Evolutionary conservation across 2,329 filamentous ascomycete genomes (phyloP).

Genomic region (Colletotrichum orbiculare): DNA sequence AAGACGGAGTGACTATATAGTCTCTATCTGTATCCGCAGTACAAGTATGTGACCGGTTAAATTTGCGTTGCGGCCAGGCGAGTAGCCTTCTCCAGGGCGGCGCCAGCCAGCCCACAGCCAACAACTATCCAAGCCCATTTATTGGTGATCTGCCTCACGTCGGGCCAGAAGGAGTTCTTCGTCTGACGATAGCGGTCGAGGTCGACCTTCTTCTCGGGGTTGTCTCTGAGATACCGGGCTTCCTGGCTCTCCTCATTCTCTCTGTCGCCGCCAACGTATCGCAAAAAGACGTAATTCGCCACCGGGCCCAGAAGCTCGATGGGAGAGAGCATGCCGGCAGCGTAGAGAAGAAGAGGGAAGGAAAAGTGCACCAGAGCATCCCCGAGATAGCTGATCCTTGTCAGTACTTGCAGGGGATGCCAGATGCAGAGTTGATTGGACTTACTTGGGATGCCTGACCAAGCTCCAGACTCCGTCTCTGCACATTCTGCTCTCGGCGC

Average conservation of each 20-base stretch:
- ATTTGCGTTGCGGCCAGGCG: background rate
- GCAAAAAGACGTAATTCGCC: slow-evolving; percentile 68
- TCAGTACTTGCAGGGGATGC: background rate
- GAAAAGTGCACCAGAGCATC: slow-evolving; percentile 68
- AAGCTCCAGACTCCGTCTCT: slow-evolving; percentile 70
- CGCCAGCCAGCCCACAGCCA: slow-evolving; percentile 60
- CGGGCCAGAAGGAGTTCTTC: slow-evolving; percentile 71
- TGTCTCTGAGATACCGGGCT: slow-evolving; percentile 60
- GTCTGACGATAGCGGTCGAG: slow-evolving; percentile 61
- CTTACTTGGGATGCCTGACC: slow-evolving; percentile 70
- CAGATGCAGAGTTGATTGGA: slow-evolving; percentile 18
- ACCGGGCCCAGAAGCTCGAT: slow-evolving; percentile 65
- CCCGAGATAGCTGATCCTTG: slow-evolving; percentile 63
- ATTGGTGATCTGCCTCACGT: slow-evolving; percentile 59
- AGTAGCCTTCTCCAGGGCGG: slow-evolving; percentile 52
- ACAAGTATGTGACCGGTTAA: too few species aligned
- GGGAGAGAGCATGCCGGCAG: slow-evolving; percentile 64
- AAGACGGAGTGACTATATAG: too few species aligned
- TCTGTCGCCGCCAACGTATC: slow-evolving; percentile 65
- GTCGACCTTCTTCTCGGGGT: slow-evolving; percentile 62
- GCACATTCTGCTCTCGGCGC: slow-evolving; percentile 40
- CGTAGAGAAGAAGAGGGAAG: slow-evolving; percentile 67
- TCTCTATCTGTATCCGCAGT: too few species aligned
- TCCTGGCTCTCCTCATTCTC: slow-evolving; percentile 63
- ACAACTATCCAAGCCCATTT: slow-evolving; percentile 66